phyloP scores from a whole-genome alignment of 78 protist species.

The Dictyostelium capitatum region DNA sequence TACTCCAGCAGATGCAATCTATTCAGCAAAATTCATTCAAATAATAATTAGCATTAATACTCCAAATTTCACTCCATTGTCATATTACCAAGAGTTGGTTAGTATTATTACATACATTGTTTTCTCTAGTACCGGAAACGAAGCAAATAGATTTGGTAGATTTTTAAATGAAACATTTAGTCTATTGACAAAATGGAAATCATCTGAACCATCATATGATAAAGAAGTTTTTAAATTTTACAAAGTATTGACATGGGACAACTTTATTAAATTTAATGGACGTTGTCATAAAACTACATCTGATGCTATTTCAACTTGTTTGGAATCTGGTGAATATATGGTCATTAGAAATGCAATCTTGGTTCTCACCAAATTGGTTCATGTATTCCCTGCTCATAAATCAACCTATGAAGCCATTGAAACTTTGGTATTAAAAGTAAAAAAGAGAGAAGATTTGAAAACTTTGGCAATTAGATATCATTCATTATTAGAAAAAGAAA shows the following conservation, averaged over 20 bases:
- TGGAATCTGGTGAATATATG: conserved; percentile 60
- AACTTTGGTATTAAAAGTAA: neutral
- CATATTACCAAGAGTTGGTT: conserved; percentile 11
- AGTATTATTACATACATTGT: neutral
- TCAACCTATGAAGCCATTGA: conserved; percentile 2
- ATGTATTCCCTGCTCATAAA: conserved; percentile 54
- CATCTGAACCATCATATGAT: conserved; percentile 19
- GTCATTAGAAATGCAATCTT: conserved; percentile 62
- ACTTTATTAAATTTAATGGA: neutral
- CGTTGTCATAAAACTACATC: conserved; percentile 27
- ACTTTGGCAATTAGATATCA: conserved; percentile 59
- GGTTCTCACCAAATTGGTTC: conserved; percentile 52
- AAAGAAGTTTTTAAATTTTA: conserved; percentile 7
- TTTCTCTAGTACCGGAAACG: conserved; percentile 57
- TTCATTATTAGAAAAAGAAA: conserved; percentile 46
- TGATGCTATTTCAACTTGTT: conserved; percentile 10
- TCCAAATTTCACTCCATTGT: conserved; percentile 34
- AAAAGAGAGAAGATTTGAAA: conserved; percentile 32
- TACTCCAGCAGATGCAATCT: conserved; percentile 73
- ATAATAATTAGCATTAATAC: conserved; percentile 24
- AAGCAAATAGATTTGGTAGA: conserved; percentile 75
- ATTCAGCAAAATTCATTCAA: conserved; percentile 60
- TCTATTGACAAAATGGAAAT: conserved; percentile 39
- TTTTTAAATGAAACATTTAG: conserved; percentile 52
- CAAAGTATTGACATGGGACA: neutral